phyloP scores from a whole-genome alignment of 1,139 yeast genomes.

The Blastobotrys capitulatus region DNA sequence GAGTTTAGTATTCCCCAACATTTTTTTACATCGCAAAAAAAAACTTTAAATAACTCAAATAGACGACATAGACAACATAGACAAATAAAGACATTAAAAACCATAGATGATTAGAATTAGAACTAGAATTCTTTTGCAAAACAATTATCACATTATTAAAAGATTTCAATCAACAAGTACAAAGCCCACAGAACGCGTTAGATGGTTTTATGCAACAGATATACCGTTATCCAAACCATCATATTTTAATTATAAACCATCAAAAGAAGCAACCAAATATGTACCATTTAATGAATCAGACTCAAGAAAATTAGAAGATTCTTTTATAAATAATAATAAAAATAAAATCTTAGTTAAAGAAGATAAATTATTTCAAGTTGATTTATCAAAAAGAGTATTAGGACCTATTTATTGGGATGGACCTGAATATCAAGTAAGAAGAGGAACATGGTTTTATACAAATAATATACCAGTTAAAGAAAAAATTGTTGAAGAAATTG shows the following conservation, averaged over 20 bases:
- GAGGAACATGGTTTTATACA: constrained; percentile 78
- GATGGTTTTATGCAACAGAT: constrained; percentile 84
- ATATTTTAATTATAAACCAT: constrained; percentile 41
- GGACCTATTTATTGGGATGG: constrained; percentile 87
- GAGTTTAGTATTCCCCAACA: no score
- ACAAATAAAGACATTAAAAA: no score
- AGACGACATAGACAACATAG: no score
- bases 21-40: no score
- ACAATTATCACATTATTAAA: neutral
- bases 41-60: no score
- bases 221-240: constrained; percentile 64
- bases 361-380: constrained; percentile 72
- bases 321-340: neutral
- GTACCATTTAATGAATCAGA: constrained; percentile 65
- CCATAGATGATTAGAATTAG: no score
- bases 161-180: neutral
- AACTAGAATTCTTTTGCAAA: no score
- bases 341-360: constrained; percentile 60
- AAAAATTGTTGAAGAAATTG: constrained; percentile 52
- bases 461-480: constrained; percentile 48
- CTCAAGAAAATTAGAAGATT: constrained; percentile 52
- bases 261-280: constrained; percentile 46
- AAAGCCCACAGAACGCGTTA: constrained; percentile 5
- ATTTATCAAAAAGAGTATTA: constrained; percentile 48
- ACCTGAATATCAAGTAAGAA: constrained; percentile 71